Base-by-base conservation (phyloP, 108 stramenopile species). In the Mediolabrus comicus region DNA sequence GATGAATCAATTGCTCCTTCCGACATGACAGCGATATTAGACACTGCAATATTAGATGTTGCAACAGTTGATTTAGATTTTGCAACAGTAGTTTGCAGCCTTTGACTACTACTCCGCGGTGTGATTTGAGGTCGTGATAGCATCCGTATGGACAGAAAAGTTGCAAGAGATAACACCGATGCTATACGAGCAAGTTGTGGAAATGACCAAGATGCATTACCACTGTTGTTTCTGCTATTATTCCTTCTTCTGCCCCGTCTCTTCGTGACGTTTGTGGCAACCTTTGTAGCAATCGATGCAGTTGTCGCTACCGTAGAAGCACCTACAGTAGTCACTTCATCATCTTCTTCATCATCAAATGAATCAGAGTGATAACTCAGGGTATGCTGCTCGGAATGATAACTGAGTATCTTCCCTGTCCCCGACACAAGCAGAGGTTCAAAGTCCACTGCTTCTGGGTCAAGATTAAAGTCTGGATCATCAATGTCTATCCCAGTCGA, bases 351-450 rank as follows among this genome's bases (percentile, higher is more conserved):
- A 36, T 49, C 46, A 8, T 49, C 46, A 22, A 8, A 49, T 24
- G 22, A 24, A 0, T 8, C 46, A 49, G 46, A 49, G 9, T 22
- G 46, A 49, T 49, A 49, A 49, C 2, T 2, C 2, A 22, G 22
- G 22, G 22, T 49, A 22, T 49, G 46, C 19, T 43, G 33, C 51
- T 51, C 68, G 12, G 68, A 69, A 49, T 69, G 68, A 26, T 69
- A 69, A 43, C 58, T 69, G 46, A 69, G 39, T 13, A 69, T 59
- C 52, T 69, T 69, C 4, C 68, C 68, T 31, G 68, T 59, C 12
- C 68, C 68, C 10, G 68, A 59, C 0, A 69, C 68, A 28, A 69
- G 59, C 29, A 69, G 56, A 43, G 68, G 68, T 19, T 69, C 68
- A 59, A 69, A 69, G 43, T 69, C 68, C 22, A 69, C 68, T 27